phyloP scores from a whole-genome alignment of 495 filamentous ascomycete genomes.

The Hyaloscypha finlandica region DNA sequence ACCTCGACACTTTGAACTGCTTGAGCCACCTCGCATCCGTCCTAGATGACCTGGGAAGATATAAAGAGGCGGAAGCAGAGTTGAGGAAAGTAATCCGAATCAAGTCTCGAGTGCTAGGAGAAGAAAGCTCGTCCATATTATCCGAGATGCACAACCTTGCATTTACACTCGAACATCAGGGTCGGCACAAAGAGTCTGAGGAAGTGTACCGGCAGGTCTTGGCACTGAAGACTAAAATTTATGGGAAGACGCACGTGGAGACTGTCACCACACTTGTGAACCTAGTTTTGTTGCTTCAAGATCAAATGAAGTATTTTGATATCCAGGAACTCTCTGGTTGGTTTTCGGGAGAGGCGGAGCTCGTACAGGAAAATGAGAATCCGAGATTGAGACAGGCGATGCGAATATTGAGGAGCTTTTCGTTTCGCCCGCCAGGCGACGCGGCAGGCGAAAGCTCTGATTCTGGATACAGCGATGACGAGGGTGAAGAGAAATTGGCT shows the following conservation, averaged over 20 bases:
- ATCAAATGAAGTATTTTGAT: background rate
- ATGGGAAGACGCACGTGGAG: constrained; percentile 8
- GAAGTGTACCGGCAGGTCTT: constrained; percentile 22
- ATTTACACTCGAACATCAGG: constrained; percentile 11
- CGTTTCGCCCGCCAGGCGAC: background rate
- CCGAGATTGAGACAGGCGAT: background rate
- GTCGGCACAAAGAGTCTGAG: constrained; percentile 31
- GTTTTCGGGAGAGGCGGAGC: background rate
- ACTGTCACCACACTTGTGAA: background rate
- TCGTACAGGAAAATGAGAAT: background rate
- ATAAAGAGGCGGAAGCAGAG: background rate
- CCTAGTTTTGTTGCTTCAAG: background rate
- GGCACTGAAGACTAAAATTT: background rate
- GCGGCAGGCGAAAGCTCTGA: background rate
- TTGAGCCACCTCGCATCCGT: background rate
- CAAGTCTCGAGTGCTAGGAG: background rate
- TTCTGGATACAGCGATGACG: background rate
- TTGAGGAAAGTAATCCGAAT: background rate
- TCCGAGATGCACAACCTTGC: constrained; percentile 20
- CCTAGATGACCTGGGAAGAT: constrained; percentile 4
- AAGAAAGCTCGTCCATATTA: constrained; percentile 4
- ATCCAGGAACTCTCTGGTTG: background rate
- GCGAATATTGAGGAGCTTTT: background rate
- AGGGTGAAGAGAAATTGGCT: background rate
- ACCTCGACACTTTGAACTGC: constrained; percentile 6